Percentiles rank a stretch among this genome's conserved stretches.
Evolutionary conservation across 2,329 filamentous ascomycete genomes (phyloP).

Genomic region (Aspergillus tamarii): DNA sequence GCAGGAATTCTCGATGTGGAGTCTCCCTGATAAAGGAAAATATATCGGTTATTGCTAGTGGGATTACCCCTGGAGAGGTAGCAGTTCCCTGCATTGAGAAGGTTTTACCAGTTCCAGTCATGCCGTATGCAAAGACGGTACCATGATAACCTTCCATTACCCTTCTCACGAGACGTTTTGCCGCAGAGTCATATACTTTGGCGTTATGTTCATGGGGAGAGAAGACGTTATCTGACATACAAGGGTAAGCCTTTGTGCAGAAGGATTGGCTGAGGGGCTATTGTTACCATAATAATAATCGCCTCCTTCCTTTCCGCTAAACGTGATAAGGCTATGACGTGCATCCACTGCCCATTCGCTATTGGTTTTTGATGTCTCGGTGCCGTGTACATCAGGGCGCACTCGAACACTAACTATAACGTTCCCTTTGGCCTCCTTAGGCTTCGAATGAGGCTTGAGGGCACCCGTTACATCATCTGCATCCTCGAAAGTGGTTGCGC

Average conservation of each 20-base stretch:
- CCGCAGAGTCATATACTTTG: conserved; percentile 89
- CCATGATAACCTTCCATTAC: conserved; percentile 99
- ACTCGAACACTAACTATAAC: conserved; percentile 95
- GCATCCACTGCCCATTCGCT: conserved; percentile 93
- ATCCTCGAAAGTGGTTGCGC: conserved; percentile 86
- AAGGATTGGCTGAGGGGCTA: not conserved
- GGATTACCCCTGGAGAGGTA: conserved; percentile 93
- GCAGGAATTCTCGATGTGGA: conserved; percentile 86
- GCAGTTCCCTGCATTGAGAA: conserved; percentile 99
- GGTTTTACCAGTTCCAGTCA: conserved; percentile 98
- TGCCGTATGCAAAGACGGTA: conserved; percentile 97
- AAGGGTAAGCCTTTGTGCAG: not conserved
- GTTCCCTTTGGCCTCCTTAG: conserved; percentile 84
- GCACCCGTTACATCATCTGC: conserved; percentile 58
- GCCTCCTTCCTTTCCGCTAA: conserved; percentile 84
- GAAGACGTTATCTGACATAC: conserved; percentile 84
- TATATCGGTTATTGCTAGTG: conserved; percentile 95
- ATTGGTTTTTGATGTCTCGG: conserved; percentile 65
- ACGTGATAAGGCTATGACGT: conserved; percentile 78
- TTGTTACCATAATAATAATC: conserved; percentile 86
- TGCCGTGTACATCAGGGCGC: conserved; percentile 73
- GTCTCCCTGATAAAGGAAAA: conserved; percentile 99
- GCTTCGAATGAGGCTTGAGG: conserved; percentile 35
- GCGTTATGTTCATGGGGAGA: conserved; percentile 91
- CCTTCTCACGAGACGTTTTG: conserved; percentile 88